Conservation (phyloP, 2,329 filamentous ascomycete genomes). For the Colletotrichum tofieldiae region DNA sequence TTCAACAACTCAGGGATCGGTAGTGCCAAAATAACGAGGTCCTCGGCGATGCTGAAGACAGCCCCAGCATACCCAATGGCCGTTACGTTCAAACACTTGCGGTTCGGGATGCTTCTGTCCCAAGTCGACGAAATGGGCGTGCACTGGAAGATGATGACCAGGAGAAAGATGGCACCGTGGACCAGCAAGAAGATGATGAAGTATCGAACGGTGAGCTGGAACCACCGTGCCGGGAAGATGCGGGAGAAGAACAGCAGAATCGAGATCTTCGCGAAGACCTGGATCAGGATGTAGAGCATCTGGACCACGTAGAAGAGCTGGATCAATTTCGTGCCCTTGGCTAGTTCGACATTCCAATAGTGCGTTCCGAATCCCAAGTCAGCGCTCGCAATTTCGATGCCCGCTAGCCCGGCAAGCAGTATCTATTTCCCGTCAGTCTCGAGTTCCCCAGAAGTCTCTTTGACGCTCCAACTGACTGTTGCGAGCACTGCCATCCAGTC, state of each 20-base stretch:
- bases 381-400: constrained; percentile 45
- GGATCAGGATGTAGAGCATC: constrained; percentile 47
- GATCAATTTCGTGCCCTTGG: constrained; percentile 31
- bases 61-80: constrained; percentile 77
- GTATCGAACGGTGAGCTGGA: constrained; percentile 41
- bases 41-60: constrained; percentile 78
- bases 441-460: background rate
- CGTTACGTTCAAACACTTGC: constrained; percentile 72
- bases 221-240: constrained; percentile 44
- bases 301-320: constrained; percentile 45
- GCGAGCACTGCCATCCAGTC: constrained; percentile 42
- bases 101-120: constrained; percentile 38
- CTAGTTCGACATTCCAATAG: constrained; percentile 46
- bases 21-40: constrained; percentile 76
- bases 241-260: constrained; percentile 47
- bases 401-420: constrained; percentile 41
- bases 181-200: constrained; percentile 42
- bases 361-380: constrained; percentile 46
- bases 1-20: constrained; percentile 75
- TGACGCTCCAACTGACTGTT: constrained; percentile 21
- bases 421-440: constrained; percentile 25
- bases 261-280: constrained; percentile 48
- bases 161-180: constrained; percentile 44
- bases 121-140: constrained; percentile 42
- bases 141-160: constrained; percentile 46